Percentiles rank a stretch among this genome's conserved stretches.
Conservation (phyloP, 106 monocot genomes). For the Ottelia alismoides region DNA sequence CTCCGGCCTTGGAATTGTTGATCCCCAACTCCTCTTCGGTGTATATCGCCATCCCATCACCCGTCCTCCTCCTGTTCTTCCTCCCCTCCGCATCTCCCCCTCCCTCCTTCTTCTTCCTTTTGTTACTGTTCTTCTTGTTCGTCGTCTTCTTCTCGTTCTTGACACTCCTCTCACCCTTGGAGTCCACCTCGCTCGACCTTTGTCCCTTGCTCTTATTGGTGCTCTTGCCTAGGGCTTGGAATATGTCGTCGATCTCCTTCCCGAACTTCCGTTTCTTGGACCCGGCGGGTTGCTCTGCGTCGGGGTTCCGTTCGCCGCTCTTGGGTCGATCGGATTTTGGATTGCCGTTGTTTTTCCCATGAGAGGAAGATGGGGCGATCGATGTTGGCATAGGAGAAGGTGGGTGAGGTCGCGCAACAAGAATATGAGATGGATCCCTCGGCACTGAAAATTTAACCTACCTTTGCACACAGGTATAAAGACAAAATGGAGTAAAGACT, state of each 20-base stretch:
- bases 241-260: slow-evolving; percentile 23
- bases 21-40: slow-evolving; percentile 49
- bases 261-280: slow-evolving; percentile 1
- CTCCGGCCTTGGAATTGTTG: slow-evolving; percentile 48
- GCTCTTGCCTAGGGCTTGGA: background rate
- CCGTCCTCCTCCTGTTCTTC: slow-evolving; percentile 32
- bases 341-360: background rate
- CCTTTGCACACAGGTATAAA: too few relatives aligned
- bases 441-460: too few relatives aligned
- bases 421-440: too few relatives aligned
- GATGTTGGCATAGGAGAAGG: too few relatives aligned
- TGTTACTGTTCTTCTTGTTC: slow-evolving; percentile 3
- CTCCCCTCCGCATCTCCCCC: background rate
- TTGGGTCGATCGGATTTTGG: background rate
- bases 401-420: too few relatives aligned
- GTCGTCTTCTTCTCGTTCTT: background rate
- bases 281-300: background rate
- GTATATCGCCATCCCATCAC: slow-evolving; percentile 55
- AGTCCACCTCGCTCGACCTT: background rate
- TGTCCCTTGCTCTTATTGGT: background rate
- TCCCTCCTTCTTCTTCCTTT: slow-evolving; percentile 3
- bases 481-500: too few relatives aligned
- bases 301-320: background rate
- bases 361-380: background rate
- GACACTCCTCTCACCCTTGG: background rate